Base-by-base conservation (phyloP, 352 stramenopile species). In the Globisporangium spinosum region DNA sequence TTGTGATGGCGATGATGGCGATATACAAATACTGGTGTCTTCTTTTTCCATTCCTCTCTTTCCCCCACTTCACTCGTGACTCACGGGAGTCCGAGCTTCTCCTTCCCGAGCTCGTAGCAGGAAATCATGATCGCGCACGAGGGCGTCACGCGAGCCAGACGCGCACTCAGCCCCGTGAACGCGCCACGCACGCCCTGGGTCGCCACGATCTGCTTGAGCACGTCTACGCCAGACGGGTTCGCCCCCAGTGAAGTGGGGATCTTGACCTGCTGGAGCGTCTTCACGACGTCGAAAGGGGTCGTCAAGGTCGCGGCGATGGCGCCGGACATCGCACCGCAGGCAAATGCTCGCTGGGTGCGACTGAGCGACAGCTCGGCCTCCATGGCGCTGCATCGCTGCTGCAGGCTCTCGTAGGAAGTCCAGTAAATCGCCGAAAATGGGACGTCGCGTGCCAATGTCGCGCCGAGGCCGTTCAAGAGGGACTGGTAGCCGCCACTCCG, bases 391-490 rank as follows among this genome's bases (percentile, higher is more conserved):
- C 64, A 64, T 5, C 83, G 51, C 3, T 64, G 65, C 69, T 91
- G 78, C 8, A 96, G 83, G 20, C 79, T 70, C 76, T 99, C 96
- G 65, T 98, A 94, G 34, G 78, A 89, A 8, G 90, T 85, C 94
- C 94, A 98, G 72, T 99, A 99, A 40, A 99, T 91, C 0, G 90
- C 95, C 8, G 81, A 96, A 70, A 99, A 99, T 4, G 96, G 96
- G 7, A 99, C 91, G 78, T 99, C 97, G 47, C 96, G 82, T 40
- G 91, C 92, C 47, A 99, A 76, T 10, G 94, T 98, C 6, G 96
- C 91, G 17, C 69, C 80, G 23, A 98, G 76, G 20, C 97, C 96
- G 34, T 85, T 81, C 70, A 96, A 87, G 8, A 98, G 71, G 17
- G 90, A 90, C 20, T 70, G 62, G 56, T 94, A 80, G n/a, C 95